Conservation (phyloP, 805 yeast species). For the Tetrapisispora phaffii region DNA sequence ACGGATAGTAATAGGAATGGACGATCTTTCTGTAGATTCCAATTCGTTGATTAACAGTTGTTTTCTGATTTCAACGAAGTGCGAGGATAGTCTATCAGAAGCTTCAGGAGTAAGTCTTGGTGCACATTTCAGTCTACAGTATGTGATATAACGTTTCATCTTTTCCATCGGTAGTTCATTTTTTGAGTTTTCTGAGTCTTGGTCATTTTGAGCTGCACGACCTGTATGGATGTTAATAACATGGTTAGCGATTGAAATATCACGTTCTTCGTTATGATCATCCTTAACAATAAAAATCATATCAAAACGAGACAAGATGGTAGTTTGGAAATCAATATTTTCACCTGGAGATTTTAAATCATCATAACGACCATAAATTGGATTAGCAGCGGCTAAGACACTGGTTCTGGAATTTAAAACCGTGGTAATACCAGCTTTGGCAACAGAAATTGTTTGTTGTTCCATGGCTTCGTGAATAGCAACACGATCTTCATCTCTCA, state of each 20-base stretch:
- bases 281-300: slow-evolving; percentile 97
- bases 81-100: slow-evolving; percentile 78
- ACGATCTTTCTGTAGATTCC: slow-evolving; percentile 76
- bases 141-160: slow-evolving; percentile 87
- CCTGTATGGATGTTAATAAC: slow-evolving; percentile 93
- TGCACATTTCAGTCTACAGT: slow-evolving; percentile 83
- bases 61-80: slow-evolving; percentile 83
- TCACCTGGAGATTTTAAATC: slow-evolving; percentile 95
- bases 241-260: slow-evolving; percentile 83
- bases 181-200: slow-evolving; percentile 42
- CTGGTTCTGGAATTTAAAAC: slow-evolving; percentile 92
- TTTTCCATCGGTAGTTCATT: slow-evolving; percentile 84
- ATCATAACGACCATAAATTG: slow-evolving; percentile 92
- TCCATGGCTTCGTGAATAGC: slow-evolving; percentile 99
- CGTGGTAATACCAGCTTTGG: slow-evolving; percentile 98
- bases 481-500: slow-evolving; percentile 98
- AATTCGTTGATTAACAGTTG: slow-evolving; percentile 73
- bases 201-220: slow-evolving; percentile 35
- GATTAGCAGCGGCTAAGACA: slow-evolving; percentile 96
- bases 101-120: slow-evolving; percentile 87
- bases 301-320: slow-evolving; percentile 93
- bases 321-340: slow-evolving; percentile 94
- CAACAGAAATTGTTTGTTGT: slow-evolving; percentile 97
- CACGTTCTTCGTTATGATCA: slow-evolving; percentile 80
- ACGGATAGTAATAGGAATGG: slow-evolving; percentile 95